A percentile compares a stretch with the other conserved stretches of the same genome.
Conservation (phyloP, 768 basidiomycete species). For the Mycena indigotica region DNA sequence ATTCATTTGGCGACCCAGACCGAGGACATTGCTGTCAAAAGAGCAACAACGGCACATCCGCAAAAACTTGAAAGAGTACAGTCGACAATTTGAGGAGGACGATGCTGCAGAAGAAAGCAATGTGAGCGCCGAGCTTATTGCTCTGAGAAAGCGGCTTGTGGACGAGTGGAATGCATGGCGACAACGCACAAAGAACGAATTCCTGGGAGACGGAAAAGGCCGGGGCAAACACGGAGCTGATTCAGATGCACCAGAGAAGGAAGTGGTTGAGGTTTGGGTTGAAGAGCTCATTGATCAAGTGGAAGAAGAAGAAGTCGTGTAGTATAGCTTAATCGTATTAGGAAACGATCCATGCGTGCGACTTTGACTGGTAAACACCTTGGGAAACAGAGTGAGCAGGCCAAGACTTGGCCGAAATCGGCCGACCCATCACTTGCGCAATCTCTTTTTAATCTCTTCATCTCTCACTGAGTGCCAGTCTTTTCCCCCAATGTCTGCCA, state of each 20-base stretch:
- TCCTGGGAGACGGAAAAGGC: slow-evolving; percentile 56
- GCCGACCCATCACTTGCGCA: slow-evolving; percentile 22
- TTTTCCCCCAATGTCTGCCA: slow-evolving; percentile 11
- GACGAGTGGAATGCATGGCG: slow-evolving; percentile 99
- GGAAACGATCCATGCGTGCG: slow-evolving; percentile 18
- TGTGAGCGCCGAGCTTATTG: slow-evolving; percentile 91
- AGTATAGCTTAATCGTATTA: slow-evolving; percentile 32
- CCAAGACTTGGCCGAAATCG: not conserved
- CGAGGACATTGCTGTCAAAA: slow-evolving; percentile 80
- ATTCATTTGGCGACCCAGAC: slow-evolving; percentile 98
- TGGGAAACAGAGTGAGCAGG: slow-evolving; percentile 15
- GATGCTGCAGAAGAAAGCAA: slow-evolving; percentile 95
- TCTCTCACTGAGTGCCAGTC: not conserved
- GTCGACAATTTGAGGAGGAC: slow-evolving; percentile 91
- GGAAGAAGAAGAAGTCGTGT: slow-evolving; percentile 76
- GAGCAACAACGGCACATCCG: slow-evolving; percentile 87
- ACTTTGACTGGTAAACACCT: not conserved
- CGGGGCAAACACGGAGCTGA: slow-evolving; percentile 36
- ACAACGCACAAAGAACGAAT: slow-evolving; percentile 62
- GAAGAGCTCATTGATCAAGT: slow-evolving; percentile 92
- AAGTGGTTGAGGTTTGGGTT: slow-evolving; percentile 92
- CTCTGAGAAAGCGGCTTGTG: slow-evolving; percentile 85
- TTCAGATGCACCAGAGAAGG: slow-evolving; percentile 56
- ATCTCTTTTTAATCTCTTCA: slow-evolving; percentile 4
- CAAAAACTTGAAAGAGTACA: slow-evolving; percentile 89